Conservation (phyloP, 2,329 filamentous ascomycete genomes). For the Trichoderma sp. region DNA sequence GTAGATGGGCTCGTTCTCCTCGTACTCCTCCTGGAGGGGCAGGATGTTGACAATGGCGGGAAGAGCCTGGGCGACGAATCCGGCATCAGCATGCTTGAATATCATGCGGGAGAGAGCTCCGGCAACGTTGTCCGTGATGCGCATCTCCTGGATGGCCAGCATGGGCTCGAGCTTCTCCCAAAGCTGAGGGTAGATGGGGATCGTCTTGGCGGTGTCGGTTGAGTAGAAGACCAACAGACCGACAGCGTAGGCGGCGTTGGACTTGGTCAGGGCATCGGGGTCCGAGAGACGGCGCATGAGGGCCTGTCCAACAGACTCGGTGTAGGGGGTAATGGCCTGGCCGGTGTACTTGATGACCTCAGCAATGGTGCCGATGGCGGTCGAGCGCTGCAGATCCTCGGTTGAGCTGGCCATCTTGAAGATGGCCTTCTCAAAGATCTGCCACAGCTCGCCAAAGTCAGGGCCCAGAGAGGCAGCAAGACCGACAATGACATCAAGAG, state of each 20-base stretch:
- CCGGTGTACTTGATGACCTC: constrained; percentile 88
- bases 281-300: constrained; percentile 84
- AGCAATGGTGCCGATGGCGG: constrained; percentile 86
- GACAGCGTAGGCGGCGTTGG: constrained; percentile 88
- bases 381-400: constrained; percentile 82
- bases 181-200: constrained; percentile 74
- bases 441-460: constrained; percentile 85
- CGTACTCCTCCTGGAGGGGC: constrained; percentile 87
- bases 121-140: constrained; percentile 87
- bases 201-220: constrained; percentile 62
- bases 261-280: constrained; percentile 87
- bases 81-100: constrained; percentile 75
- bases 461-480: constrained; percentile 77
- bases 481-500: constrained; percentile 83
- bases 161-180: constrained; percentile 83
- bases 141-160: constrained; percentile 71
- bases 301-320: constrained; percentile 70
- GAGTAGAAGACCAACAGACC: constrained; percentile 84
- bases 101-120: constrained; percentile 93
- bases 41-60: constrained; percentile 75
- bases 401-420: constrained; percentile 83
- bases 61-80: constrained; percentile 77
- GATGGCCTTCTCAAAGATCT: constrained; percentile 90
- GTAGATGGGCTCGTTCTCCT: constrained; percentile 94
- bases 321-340: constrained; percentile 76